Base-by-base conservation (phyloP, 176 grass and related monocot genomes). In the Cymbopogon citratus region DNA sequence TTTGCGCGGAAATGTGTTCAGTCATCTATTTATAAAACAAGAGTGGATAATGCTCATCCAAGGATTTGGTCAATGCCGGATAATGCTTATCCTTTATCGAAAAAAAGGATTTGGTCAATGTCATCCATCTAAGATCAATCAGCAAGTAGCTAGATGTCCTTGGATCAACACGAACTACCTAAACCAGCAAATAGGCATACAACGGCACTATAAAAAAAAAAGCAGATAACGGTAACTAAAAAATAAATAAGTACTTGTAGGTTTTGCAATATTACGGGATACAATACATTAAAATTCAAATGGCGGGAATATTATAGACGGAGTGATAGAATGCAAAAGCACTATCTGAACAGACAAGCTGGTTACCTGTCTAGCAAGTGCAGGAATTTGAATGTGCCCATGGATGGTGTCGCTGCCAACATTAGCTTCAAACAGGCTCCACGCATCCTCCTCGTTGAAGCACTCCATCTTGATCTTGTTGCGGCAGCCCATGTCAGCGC, bases 381-480 rank as follows among this genome's bases (percentile, higher is more conserved):
- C 23, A 13, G 38, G 35, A 25, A 82, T 86, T 18, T 83, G 67
- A 31, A 74, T 2, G 38, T 68, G 21, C 36, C 59, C 23, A 60
- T 63, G 45, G 36, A 91, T 69, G 18, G 52, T 62, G 34, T 91
- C 88, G 16, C 74, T 43, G 24, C 75, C 83, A 21, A 86, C 90
- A 33, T 75, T 88, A 25, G 79, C 66, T 71, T 82, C 10, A 16
- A 96, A 96, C 18, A 97, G 86, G 54, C 28, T 65, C 77, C 80
- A 81, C 6, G 94, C 76, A 14, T 91, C 65, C 5, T 85, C 81
- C 62, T 88, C 72, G 49, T 61, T 84, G 21, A 87, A 65, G 75
- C 83, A 39, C 2, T 88, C 88, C 83, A 96, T 87, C 85, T 77
- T 80, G 83, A 93, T 89, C 74, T 87, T 78, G 12, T 80, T 89